Base-by-base conservation (phyloP, 129 eudicot genomes). In the Saussurea involucrata region DNA sequence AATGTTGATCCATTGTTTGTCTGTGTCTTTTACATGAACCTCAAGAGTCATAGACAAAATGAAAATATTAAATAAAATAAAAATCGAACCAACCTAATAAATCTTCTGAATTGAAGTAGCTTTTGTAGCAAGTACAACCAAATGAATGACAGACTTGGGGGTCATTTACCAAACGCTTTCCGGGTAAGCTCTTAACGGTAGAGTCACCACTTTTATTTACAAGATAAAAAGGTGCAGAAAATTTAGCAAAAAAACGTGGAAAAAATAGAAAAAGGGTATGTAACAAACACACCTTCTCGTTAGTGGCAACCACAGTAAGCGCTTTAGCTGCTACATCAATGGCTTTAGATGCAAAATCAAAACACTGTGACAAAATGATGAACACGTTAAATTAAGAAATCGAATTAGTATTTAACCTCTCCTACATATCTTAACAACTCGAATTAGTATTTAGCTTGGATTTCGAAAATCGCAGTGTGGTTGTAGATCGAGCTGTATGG, bases 401-500 rank as follows among this genome's bases (percentile, higher is more conserved):
- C 6, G 37, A 70, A 18, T 22, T 36, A 33, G 24, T 66, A 60
- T 9, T 24, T 60, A 10, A 46, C 31, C 3, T 3, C 32, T 21
- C 46, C 4, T 36, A 17, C 44, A 53, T 17, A 7, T 21, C 95
- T 93, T 89, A 93, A n/a, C n/a, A n/a, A n/a, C n/a, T 17, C 6
- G 37, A 70, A 18, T 22, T 36, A 33, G 24, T 66, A 60, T 9
- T 24, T 60, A 33, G 82, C 92, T 73, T 82, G 88, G 79, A 93
- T 90, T 78, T 96, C 97, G 68, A 90, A 93, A 31, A 93, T 20
- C 72, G 86, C 91, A 28, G 93, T 82, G 74, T 84, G 80, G 73
- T 87, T 86, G 86, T 85, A 90, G 63, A 93, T 82, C 32, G 86
- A 79, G 86, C 74, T 93, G 83, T 88, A 88, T 42, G 95, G 91